Evolutionary conservation across 1,139 yeast genomes (phyloP).

Genomic region (Blastobotrys malaysiensis): DNA sequence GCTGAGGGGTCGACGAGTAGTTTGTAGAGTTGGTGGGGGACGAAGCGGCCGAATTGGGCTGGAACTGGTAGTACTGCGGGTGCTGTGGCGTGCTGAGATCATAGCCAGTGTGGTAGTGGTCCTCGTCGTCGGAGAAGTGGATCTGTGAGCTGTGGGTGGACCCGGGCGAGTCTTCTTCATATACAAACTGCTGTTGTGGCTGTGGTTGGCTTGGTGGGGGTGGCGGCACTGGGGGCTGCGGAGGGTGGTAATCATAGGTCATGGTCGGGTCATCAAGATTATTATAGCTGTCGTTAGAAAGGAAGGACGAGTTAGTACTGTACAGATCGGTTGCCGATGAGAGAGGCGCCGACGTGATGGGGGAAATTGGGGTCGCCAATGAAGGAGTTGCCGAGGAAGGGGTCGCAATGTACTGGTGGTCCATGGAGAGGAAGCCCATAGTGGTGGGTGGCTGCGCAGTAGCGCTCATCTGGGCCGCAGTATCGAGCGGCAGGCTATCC

Average conservation of each 20-base stretch:
- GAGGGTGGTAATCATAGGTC: neutral
- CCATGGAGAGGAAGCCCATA: neutral
- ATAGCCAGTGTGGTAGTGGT: neutral
- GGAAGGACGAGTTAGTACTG: neutral
- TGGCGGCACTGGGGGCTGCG: no score
- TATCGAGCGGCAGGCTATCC: neutral
- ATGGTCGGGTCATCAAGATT: neutral
- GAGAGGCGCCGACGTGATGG: neutral
- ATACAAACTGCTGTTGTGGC: slow-evolving; percentile 5
- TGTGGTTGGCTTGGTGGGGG: slow-evolving; percentile 2
- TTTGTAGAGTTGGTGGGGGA: neutral
- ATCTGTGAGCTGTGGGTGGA: neutral
- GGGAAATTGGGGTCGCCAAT: neutral
- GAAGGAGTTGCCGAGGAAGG: neutral
- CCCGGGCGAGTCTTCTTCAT: neutral
- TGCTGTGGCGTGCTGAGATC: neutral
- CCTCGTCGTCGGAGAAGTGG: neutral
- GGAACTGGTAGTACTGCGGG: neutral
- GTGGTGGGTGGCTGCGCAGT: neutral
- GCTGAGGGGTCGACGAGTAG: neutral
- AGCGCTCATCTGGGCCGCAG: neutral
- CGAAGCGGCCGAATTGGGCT: neutral
- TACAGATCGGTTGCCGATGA: neutral
- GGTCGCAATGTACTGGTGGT: neutral
- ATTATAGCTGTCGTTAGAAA: neutral